phyloP scores from a whole-genome alignment of 179 eudicot species.

The Nepenthes alata region DNA sequence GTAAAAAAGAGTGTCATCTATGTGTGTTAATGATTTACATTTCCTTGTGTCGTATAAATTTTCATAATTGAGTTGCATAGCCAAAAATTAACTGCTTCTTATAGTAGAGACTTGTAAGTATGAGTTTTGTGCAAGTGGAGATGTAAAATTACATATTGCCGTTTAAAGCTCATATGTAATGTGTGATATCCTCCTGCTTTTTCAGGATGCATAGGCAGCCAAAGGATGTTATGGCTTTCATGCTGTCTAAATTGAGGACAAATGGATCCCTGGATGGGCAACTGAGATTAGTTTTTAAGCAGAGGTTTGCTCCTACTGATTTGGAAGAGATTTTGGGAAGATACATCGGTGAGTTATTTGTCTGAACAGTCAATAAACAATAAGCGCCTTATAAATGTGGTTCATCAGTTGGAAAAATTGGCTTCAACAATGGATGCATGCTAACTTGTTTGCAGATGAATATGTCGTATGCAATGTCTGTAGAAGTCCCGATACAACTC shows the following conservation, averaged over 20 bases:
- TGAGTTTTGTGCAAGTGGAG: no score
- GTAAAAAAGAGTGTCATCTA: no score
- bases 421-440: not conserved
- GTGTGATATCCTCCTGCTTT: not conserved
- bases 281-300: constrained; percentile 23
- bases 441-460: constrained; percentile 19
- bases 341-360: constrained; percentile 28
- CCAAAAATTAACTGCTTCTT: no score
- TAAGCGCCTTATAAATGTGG: not conserved
- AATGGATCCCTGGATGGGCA: constrained; percentile 37
- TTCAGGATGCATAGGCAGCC: constrained; percentile 39
- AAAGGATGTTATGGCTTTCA: constrained; percentile 31
- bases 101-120: no score
- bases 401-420: not conserved
- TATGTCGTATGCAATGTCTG: constrained; percentile 31
- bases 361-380: not conserved
- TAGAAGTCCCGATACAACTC: constrained; percentile 34
- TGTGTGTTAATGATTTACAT: no score
- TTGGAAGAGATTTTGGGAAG: constrained; percentile 25
- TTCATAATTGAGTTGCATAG: no score
- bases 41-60: no score
- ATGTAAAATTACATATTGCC: not conserved
- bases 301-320: constrained; percentile 26
- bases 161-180: not conserved
- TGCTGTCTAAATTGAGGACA: constrained; percentile 27